These are phyloP conservation scores for Pholiota molesta DNA, from an alignment of 768 basidiomycete species.

Conservation along the genomic window DNA sequence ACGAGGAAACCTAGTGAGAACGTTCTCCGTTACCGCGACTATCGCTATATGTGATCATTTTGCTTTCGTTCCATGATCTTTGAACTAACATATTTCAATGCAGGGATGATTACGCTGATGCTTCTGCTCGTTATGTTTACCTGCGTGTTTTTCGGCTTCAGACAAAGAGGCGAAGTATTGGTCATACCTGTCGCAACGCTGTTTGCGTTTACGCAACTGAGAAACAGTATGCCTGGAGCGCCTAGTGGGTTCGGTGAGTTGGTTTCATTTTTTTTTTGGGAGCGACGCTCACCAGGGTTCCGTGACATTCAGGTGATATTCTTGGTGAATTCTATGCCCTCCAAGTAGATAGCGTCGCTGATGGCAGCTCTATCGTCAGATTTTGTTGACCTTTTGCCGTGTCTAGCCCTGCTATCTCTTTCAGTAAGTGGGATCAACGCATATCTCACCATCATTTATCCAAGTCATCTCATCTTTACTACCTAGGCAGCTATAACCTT, in stretches of 20 bases:
- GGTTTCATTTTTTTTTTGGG: background rate
- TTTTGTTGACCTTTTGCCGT: constrained; percentile 26
- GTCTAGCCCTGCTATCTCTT: constrained; percentile 25
- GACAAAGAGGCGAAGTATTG: constrained; percentile 21
- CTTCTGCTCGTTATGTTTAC: constrained; percentile 22
- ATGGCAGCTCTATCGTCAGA: constrained; percentile 10
- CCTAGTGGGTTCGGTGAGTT: constrained; percentile 26
- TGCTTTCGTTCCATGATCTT: background rate
- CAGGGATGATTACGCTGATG: constrained; percentile 22
- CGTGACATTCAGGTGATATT: constrained; percentile 17
- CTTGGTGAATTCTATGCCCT: constrained; percentile 11
- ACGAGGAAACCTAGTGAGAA: constrained; percentile 18
- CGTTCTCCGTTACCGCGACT: constrained; percentile 18
- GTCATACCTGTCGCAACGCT: constrained; percentile 24
- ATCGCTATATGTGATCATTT: constrained; percentile 17
- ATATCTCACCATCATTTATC: background rate
- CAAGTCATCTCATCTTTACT: too few relatives aligned
- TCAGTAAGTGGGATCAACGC: constrained; percentile 17
- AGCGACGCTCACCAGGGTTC: background rate
- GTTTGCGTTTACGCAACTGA: constrained; percentile 26
- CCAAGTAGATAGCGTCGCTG: background rate
- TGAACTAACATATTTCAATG: background rate
- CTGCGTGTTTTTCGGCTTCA: constrained; percentile 24
- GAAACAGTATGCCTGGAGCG: constrained; percentile 28
- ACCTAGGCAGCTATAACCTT: constrained; percentile 24